Percentiles rank a stretch among this genome's conserved stretches.
Conservation (phyloP, 129 eudicot genomes). For the Arctium minus region DNA sequence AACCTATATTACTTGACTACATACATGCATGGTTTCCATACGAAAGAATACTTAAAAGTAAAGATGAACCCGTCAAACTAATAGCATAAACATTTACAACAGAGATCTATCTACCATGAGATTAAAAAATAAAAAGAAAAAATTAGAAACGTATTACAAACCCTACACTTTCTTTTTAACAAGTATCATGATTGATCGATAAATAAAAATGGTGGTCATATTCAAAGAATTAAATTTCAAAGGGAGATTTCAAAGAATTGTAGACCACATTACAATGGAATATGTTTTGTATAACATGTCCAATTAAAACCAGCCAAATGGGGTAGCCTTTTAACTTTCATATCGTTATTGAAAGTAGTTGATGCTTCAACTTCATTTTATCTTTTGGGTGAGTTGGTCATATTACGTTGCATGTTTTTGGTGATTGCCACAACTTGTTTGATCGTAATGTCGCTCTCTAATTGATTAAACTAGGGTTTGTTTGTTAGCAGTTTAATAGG, state of each 20-base stretch:
- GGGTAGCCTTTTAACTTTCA: background rate
- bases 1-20: background rate
- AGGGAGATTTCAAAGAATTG: too few relatives aligned
- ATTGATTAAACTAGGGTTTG: background rate
- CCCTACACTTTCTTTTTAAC: background rate
- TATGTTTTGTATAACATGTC: too few relatives aligned
- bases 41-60: too few relatives aligned
- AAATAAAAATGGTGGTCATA: too few relatives aligned
- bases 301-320: background rate
- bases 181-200: background rate
- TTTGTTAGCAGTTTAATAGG: too few relatives aligned
- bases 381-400: conserved; percentile 11
- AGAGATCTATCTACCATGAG: background rate
- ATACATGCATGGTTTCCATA: background rate
- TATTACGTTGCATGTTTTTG: conserved; percentile 9
- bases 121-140: too few relatives aligned
- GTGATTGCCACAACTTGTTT: conserved; percentile 14
- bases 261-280: too few relatives aligned
- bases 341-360: conserved; percentile 5
- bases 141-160: background rate
- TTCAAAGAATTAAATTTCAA: too few relatives aligned
- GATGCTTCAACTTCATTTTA: conserved; percentile 7
- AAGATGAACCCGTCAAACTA: background rate
- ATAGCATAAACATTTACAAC: background rate
- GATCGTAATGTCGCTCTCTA: conserved; percentile 11